These are phyloP conservation scores for Kitagawia praeruptora DNA, from an alignment of 129 eudicot genomes.

Conservation along the genomic window DNA sequence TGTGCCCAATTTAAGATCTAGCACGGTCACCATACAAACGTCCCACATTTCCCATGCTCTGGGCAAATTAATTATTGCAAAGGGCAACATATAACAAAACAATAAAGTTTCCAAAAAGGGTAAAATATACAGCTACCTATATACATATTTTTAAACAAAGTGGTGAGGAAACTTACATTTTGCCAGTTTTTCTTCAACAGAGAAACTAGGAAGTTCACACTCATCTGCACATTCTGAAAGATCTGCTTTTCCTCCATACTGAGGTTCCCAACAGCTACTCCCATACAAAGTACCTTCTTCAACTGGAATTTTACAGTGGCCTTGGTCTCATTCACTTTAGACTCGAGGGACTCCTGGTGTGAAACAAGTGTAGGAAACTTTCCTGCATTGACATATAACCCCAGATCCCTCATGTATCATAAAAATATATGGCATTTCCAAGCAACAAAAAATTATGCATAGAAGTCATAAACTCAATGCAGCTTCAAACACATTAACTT, in stretches of 20 bases:
- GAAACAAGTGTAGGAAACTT: conserved; percentile 56
- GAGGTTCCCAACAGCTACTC: conserved; percentile 62
- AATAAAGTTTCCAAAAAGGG: no score
- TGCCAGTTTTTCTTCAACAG: conserved; percentile 65
- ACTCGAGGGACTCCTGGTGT: conserved; percentile 57
- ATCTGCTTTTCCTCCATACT: conserved; percentile 67
- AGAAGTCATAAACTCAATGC: neutral
- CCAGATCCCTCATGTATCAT: neutral
- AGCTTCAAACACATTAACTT: neutral
- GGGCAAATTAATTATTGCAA: no score
- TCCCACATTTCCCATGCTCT: neutral
- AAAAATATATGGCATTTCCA: neutral
- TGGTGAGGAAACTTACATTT: conserved; percentile 31
- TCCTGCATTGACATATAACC: conserved; percentile 26
- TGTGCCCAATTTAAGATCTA: neutral
- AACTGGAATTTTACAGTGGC: conserved; percentile 58
- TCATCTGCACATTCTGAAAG: conserved; percentile 64
- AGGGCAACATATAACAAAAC: no score
- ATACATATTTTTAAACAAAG: neutral
- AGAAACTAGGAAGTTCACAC: conserved; percentile 56
- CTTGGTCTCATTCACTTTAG: conserved; percentile 51
- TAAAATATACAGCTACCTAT: neutral
- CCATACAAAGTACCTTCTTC: conserved; percentile 69
- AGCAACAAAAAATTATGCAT: neutral
- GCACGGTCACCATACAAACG: neutral